A percentile compares a stretch with the other conserved stretches of the same genome.
phyloP scores from a whole-genome alignment of 179 eudicot species.

The Sideroxylon spinosum region DNA sequence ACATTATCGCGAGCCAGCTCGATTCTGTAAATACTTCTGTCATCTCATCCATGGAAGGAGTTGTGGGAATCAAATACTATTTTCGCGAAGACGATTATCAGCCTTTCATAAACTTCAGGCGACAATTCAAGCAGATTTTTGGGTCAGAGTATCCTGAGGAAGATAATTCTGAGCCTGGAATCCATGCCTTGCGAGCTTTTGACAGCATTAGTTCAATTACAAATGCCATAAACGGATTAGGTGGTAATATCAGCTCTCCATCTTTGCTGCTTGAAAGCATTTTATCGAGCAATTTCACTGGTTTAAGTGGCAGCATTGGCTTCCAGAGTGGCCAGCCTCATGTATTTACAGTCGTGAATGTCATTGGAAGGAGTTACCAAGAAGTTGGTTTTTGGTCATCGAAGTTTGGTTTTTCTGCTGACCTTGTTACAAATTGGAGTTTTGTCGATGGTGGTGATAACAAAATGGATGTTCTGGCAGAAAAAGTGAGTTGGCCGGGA shows the following conservation, averaged over 20 bases:
- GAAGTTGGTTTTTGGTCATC: constrained; percentile 36
- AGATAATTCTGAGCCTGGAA: constrained; percentile 22
- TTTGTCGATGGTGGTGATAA: neutral
- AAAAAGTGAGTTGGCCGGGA: constrained; percentile 41
- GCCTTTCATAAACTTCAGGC: constrained; percentile 24
- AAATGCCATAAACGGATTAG: constrained; percentile 15
- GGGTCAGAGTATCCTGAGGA: constrained; percentile 29
- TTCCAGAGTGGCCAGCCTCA: constrained; percentile 17
- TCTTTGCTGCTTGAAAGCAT: constrained; percentile 9
- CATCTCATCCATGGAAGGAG: constrained; percentile 37
- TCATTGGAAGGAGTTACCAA: constrained; percentile 26
- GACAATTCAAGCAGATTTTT: constrained; percentile 22
- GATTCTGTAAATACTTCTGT: constrained; percentile 29
- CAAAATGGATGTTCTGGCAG: constrained; percentile 14
- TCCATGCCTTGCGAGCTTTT: constrained; percentile 39
- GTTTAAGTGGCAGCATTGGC: constrained; percentile 32
- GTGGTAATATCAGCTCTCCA: neutral
- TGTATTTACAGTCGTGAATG: constrained; percentile 26
- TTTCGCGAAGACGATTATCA: constrained; percentile 18
- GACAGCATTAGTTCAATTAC: constrained; percentile 28
- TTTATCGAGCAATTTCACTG: constrained; percentile 24
- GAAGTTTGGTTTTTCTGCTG: constrained; percentile 23
- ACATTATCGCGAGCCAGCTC: constrained; percentile 25
- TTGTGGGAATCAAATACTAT: constrained; percentile 32
- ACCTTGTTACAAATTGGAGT: neutral